Evolutionary conservation across 768 basidiomycete genomes (phyloP).

Genomic region (Coprinopsis sp.): DNA sequence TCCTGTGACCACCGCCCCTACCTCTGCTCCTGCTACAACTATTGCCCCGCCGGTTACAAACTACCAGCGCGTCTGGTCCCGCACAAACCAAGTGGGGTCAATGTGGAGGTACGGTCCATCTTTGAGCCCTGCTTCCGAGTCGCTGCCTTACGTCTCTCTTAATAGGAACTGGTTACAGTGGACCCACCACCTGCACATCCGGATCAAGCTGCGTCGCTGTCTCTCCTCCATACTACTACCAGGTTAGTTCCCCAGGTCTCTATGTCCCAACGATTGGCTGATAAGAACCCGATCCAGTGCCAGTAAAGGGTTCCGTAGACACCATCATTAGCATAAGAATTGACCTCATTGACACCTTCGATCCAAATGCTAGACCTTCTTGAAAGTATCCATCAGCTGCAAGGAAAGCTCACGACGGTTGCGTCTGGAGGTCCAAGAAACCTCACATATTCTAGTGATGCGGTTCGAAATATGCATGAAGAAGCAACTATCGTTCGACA

Average conservation of each 20-base stretch:
- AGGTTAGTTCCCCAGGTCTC: constrained; percentile 28
- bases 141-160: no score
- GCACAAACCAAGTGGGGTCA: constrained; percentile 45
- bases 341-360: neutral
- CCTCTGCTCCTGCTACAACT: constrained; percentile 18
- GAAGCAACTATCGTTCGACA: no score
- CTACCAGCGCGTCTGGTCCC: constrained; percentile 34
- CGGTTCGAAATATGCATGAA: no score
- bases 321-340: neutral
- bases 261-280: neutral
- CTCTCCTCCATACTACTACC: constrained; percentile 50
- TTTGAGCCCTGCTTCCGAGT: no score
- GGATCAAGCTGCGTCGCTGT: constrained; percentile 42
- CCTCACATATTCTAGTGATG: neutral
- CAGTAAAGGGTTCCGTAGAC: constrained; percentile 9
- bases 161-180: constrained; percentile 41
- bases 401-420: no score
- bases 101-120: constrained; percentile 41
- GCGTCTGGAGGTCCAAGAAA: no score
- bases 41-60: constrained; percentile 17
- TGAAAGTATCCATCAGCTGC: no score
- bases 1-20: constrained; percentile 19
- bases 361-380: no score
- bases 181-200: constrained; percentile 40
- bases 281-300: constrained; percentile 9